A percentile compares a stretch with the other conserved stretches of the same genome.
These are phyloP conservation scores for Casuarina equisetifolia DNA, from an alignment of 306 rosid genomes.

Conservation along the genomic window DNA sequence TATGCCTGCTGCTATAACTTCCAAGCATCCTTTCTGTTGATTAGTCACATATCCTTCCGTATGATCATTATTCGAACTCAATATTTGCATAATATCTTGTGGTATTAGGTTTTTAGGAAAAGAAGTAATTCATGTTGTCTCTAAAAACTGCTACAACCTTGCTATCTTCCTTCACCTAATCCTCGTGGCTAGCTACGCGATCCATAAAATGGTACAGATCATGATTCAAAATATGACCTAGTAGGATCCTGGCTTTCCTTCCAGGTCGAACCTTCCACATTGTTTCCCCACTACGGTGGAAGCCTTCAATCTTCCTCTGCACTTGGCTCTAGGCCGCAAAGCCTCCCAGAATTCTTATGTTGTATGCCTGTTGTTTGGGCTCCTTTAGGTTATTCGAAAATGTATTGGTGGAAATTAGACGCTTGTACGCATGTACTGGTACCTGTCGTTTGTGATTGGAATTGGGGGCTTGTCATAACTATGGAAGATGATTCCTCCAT, in stretches of 20 bases:
- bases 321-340: slow-evolving; percentile 61
- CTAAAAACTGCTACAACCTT: too few relatives aligned
- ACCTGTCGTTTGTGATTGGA: slow-evolving; percentile 83
- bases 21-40: too few relatives aligned
- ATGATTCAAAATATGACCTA: slow-evolving; percentile 81
- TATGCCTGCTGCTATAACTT: too few relatives aligned
- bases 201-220: slow-evolving; percentile 73
- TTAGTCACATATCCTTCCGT: too few relatives aligned
- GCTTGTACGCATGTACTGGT: not conserved
- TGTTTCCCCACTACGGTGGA: slow-evolving; percentile 84
- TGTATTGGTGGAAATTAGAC: too few relatives aligned
- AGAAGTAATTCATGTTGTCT: too few relatives aligned
- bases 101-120: not conserved
- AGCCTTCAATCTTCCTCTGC: slow-evolving; percentile 80
- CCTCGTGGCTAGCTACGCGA: slow-evolving; percentile 60
- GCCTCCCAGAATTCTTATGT: slow-evolving; percentile 79
- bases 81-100: not conserved
- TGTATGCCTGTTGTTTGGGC: slow-evolving; percentile 72
- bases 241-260: slow-evolving; percentile 78
- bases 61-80: too few relatives aligned
- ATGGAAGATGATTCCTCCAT: slow-evolving; percentile 74
- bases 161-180: slow-evolving; percentile 45
- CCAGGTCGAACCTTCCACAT: slow-evolving; percentile 74
- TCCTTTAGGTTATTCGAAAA: too few relatives aligned
- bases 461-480: slow-evolving; percentile 71